These are phyloP conservation scores for Candida tallmaniae DNA, from an alignment of 805 yeast genomes.

Conservation along the genomic window DNA sequence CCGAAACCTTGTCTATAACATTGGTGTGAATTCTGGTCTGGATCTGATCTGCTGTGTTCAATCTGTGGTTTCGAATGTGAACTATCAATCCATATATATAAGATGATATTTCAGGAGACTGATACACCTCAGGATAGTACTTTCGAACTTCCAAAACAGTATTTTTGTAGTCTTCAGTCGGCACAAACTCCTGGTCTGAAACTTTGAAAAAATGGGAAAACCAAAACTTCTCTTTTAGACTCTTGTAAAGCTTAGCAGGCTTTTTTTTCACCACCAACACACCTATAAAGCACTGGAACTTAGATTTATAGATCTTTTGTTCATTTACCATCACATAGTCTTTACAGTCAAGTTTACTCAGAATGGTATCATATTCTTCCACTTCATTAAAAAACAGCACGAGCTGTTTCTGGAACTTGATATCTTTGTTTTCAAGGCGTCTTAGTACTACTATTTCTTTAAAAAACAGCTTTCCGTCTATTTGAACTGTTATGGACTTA, in stretches of 20 bases:
- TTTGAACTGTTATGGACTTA: slow-evolving; percentile 8
- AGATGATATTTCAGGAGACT: slow-evolving; percentile 32
- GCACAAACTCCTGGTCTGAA: background rate
- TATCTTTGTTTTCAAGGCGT: slow-evolving; percentile 13
- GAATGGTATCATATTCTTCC: slow-evolving; percentile 19
- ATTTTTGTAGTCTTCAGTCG: background rate
- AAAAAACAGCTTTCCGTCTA: slow-evolving; percentile 1
- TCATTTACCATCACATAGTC: slow-evolving; percentile 6
- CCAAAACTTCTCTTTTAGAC: slow-evolving; percentile 23
- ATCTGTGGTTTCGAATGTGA: slow-evolving; percentile 33
- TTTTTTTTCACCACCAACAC: slow-evolving; percentile 12
- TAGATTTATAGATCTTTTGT: slow-evolving; percentile 11
- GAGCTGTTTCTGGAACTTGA: slow-evolving; percentile 13
- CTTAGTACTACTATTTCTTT: slow-evolving; percentile 14
- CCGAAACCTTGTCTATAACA: slow-evolving; percentile 24
- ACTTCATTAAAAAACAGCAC: slow-evolving; percentile 16
- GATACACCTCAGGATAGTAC: slow-evolving; percentile 16
- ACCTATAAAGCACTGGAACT: slow-evolving; percentile 14
- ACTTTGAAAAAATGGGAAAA: slow-evolving; percentile 15
- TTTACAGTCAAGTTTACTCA: slow-evolving; percentile 3
- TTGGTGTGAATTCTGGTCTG: slow-evolving; percentile 30
- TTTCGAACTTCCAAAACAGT: background rate
- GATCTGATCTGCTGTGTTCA: slow-evolving; percentile 35
- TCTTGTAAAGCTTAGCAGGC: slow-evolving; percentile 13
- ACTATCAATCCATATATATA: slow-evolving; percentile 36